Percentiles rank a stretch among this genome's conserved stretches.
Conservation (phyloP, 2,329 filamentous ascomycete genomes). For the Stachybotrys chlorohalonatus region DNA sequence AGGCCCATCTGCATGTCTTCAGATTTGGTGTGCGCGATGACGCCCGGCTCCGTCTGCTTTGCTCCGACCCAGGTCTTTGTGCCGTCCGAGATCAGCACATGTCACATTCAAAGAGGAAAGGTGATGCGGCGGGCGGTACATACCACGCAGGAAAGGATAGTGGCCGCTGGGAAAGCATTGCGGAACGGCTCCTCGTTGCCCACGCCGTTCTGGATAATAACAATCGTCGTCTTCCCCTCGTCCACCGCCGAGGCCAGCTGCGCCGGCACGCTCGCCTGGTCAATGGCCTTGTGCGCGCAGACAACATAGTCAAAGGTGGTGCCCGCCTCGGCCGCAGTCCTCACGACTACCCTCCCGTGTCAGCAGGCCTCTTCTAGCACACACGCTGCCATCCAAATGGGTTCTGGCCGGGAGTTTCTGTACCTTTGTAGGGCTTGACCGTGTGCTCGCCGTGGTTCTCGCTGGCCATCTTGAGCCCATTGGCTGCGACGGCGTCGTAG, state of each 20-base stretch:
- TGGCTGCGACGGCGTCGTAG: conserved; percentile 41
- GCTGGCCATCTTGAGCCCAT: conserved; percentile 45
- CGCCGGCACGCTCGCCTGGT: conserved; percentile 5
- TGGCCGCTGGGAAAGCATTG: conserved; percentile 36
- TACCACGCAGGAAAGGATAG: conserved; percentile 47
- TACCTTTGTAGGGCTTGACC: conserved; percentile 36
- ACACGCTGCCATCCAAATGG: background rate
- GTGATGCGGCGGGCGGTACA: conserved; percentile 9
- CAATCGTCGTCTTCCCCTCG: conserved; percentile 36
- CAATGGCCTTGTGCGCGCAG: conserved; percentile 11
- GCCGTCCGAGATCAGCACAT: background rate
- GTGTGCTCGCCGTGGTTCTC: conserved; percentile 45
- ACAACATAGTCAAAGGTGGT: conserved; percentile 12
- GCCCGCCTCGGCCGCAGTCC: conserved; percentile 4
- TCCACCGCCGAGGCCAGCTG: conserved; percentile 25
- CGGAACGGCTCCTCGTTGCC: conserved; percentile 48
- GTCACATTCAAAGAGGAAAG: background rate
- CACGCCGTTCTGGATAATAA: conserved; percentile 54
- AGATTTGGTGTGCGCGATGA: conserved; percentile 38
- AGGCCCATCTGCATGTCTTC: conserved; percentile 48
- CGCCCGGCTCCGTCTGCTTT: conserved; percentile 36
- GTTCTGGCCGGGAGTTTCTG: no score
- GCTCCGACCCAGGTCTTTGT: conserved; percentile 42
- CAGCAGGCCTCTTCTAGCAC: background rate
- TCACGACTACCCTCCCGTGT: conserved; percentile 5